A percentile compares a stretch with the other conserved stretches of the same genome.
Conservation (phyloP, 225 moss, liverwort and hornwort genomes). For the Physcomitrellopsis africana region DNA sequence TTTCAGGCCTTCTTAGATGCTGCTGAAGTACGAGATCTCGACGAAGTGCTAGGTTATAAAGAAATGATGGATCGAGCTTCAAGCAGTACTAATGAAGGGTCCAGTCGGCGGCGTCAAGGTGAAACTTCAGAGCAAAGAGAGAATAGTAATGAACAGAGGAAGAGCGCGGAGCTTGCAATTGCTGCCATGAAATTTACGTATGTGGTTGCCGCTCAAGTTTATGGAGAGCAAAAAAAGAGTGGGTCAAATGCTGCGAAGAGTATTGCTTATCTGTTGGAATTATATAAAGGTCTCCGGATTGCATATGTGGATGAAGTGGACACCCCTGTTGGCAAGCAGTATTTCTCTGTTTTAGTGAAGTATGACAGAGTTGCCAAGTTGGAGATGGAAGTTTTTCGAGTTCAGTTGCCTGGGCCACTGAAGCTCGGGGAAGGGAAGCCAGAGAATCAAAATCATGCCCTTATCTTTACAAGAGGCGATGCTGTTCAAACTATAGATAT, state of each 20-base stretch:
- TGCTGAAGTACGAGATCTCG: constrained; percentile 59
- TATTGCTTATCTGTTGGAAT: constrained; percentile 76
- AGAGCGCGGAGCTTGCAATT: constrained; percentile 64
- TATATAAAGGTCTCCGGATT: constrained; percentile 79
- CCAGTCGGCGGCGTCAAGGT: constrained; percentile 38
- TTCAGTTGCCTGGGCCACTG: constrained; percentile 78
- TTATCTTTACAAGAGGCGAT: constrained; percentile 97
- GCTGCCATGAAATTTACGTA: constrained; percentile 97
- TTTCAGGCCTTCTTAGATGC: constrained; percentile 83
- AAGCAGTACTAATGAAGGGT: constrained; percentile 46
- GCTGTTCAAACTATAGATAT: constrained; percentile 99
- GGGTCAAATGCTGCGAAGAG: constrained; percentile 65
- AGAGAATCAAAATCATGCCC: constrained; percentile 98
- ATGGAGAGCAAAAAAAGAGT: constrained; percentile 74
- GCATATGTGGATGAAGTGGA: constrained; percentile 88
- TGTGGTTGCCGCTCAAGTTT: constrained; percentile 93
- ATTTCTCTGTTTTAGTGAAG: constrained; percentile 87
- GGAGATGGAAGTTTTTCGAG: constrained; percentile 88
- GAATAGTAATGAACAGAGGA: constrained; percentile 27
- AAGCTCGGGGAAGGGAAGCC: constrained; percentile 97
- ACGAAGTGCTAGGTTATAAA: constrained; percentile 65
- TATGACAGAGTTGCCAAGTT: constrained; percentile 54
- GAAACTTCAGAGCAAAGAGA: constrained; percentile 19
- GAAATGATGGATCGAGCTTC: constrained; percentile 81
- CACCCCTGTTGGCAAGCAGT: constrained; percentile 26